Conservation (phyloP, 176 grass and related monocot genomes). For the Oryza glumipatula region DNA sequence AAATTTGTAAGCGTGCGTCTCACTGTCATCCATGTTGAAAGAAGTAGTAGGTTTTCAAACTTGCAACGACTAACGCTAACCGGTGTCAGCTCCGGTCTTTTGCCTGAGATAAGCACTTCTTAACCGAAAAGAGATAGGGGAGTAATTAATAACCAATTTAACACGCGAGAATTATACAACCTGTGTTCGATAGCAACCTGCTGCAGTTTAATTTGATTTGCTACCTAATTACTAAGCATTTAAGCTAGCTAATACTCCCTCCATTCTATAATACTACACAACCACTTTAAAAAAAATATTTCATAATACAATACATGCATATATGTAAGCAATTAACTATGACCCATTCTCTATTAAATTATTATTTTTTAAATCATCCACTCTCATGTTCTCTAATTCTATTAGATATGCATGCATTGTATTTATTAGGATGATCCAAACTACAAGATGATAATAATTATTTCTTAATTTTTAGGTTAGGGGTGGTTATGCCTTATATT, state of each 20-base stretch:
- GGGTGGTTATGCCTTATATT: too few species aligned
- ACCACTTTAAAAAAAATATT: too few species aligned
- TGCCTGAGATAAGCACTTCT: conserved; percentile 27
- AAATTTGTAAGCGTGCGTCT: conserved; percentile 16
- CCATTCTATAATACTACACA: too few species aligned
- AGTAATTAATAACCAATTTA: not conserved
- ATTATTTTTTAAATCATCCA: too few species aligned
- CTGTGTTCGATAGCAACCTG: not conserved
- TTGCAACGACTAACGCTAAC: not conserved
- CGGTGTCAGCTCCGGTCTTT: conserved; percentile 22
- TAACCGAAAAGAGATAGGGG: conserved; percentile 10
- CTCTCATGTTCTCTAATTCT: too few species aligned
- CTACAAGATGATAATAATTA: too few species aligned
- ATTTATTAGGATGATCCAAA: too few species aligned
- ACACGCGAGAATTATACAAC: not conserved
- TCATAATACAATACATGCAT: too few species aligned
- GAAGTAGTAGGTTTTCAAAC: not conserved
- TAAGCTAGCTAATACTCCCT: not conserved
- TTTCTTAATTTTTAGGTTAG: too few species aligned
- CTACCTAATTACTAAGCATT: not conserved
- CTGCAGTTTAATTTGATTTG: not conserved
- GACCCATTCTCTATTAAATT: too few species aligned
- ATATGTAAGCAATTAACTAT: too few species aligned
- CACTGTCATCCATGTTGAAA: conserved; percentile 14
- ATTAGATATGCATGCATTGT: too few species aligned